Evolutionary conservation across 108 stramenopile species (phyloP).

Genomic region (Parietichytrium sp.): DNA sequence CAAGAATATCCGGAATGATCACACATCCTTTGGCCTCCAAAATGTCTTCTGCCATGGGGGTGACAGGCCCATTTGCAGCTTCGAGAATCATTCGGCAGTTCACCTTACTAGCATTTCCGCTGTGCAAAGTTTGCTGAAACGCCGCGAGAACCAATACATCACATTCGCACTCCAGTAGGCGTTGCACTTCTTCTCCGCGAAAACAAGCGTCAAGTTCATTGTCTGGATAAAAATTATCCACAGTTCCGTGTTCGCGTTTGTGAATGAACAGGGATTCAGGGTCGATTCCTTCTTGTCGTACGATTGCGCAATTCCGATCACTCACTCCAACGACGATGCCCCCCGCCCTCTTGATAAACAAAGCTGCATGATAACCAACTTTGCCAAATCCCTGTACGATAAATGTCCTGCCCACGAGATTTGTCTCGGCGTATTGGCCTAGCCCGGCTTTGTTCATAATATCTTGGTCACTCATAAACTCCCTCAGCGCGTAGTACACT

Average conservation of each 20-base stretch:
- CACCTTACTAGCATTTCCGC: constrained; percentile 23
- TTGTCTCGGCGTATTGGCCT: neutral
- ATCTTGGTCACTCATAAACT: constrained; percentile 27
- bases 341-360: constrained; percentile 36
- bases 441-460: constrained; percentile 4
- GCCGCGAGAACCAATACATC: constrained; percentile 44
- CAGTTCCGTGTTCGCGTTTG: neutral
- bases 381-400: constrained; percentile 46
- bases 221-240: neutral
- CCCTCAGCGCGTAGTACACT: constrained; percentile 41
- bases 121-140: constrained; percentile 36
- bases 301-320: constrained; percentile 41
- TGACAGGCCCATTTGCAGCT: constrained; percentile 46
- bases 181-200: neutral
- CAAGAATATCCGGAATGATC: constrained; percentile 40
- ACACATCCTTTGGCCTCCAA: neutral
- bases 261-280: constrained; percentile 7
- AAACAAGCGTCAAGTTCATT: constrained; percentile 1
- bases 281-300: constrained; percentile 39
- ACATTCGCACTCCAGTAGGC: constrained; percentile 16
- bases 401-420: neutral
- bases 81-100: constrained; percentile 42
- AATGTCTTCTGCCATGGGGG: constrained; percentile 41
- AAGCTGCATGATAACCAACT: constrained; percentile 43
- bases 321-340: constrained; percentile 19